Evolutionary conservation across 805 yeast species (phyloP), one percentile per base, ranked within the genome.

Genomic region (Ogataea methanolica): DNA sequence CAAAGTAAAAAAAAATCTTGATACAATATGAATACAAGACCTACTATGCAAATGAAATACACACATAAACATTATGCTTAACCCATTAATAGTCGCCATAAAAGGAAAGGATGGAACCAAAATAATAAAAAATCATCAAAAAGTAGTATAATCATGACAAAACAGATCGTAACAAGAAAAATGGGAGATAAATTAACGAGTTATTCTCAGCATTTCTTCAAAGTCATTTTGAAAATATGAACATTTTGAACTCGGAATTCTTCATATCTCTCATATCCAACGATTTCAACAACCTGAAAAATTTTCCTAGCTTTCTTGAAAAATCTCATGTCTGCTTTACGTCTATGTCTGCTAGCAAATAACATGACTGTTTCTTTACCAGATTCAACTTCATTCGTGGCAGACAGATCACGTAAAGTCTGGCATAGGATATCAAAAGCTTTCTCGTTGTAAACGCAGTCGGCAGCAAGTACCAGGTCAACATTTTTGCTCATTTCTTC

Each of bases 391-490:
- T 17, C 9, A 17, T 44, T 38, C 9, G 43, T 38, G 2, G 15
- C 19, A 38, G 72, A 60, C 17, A 79, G 54, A 48, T 76, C 78
- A 34, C 76, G 49, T 31, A 79, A 59, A 0, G 84, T 79, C 49
- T 67, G 61, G 44, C 75, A 78, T 36, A 79, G 57, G 37, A 78
- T 55, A 5, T 80, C 81, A 55, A 80, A 79, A 3, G 82, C 80
- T 9, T 65, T 57, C 53, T 78, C 84, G 26, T 75, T 63, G 48
- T 79, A 79, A 14, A 80, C 83, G 59, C 83, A 79, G 58, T 79
- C 85, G 0, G 84, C 84, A 5, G 83, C 84, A 22, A 79, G 56
- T 2, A 79, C 61, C 5, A 78, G 61, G 58, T 78, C 82, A 4
- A 70, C 68, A 22, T 46, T 46, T 6, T 37, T 33, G 12, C 47